Percentiles rank a stretch among this genome's conserved stretches.
Conservation (phyloP, 768 basidiomycete species). For the Tubosaeta sp. region DNA sequence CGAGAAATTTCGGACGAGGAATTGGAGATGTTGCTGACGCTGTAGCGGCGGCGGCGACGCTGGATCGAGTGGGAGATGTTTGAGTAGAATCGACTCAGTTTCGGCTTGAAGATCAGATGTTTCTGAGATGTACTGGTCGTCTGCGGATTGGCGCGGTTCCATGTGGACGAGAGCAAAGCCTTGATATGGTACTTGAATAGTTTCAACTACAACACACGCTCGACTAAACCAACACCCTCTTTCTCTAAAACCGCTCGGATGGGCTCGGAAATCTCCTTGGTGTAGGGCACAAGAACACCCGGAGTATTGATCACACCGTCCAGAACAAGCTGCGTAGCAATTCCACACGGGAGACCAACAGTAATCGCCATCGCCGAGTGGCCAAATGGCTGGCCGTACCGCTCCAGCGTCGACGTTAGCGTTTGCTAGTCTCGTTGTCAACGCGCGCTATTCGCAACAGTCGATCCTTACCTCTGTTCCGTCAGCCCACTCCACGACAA, state of each 20-base stretch:
- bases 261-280: conserved; percentile 76
- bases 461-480: conserved; percentile 54
- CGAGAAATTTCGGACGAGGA: conserved; percentile 63
- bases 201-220: conserved; percentile 58
- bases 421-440: conserved; percentile 51
- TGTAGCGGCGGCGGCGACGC: conserved; percentile 41
- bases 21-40: conserved; percentile 68
- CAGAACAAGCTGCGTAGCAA: conserved; percentile 87
- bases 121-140: conserved; percentile 57
- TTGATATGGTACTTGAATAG: neutral
- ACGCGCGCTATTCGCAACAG: neutral
- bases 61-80: conserved; percentile 43
- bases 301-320: conserved; percentile 77
- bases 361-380: conserved; percentile 89
- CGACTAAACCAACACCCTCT: conserved; percentile 72
- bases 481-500: conserved; percentile 85
- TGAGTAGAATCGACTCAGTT: conserved; percentile 61
- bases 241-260: conserved; percentile 62
- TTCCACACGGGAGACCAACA: conserved; percentile 92
- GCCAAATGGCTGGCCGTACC: conserved; percentile 75
- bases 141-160: conserved; percentile 36
- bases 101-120: conserved; percentile 61
- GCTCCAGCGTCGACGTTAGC: conserved; percentile 87
- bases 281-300: conserved; percentile 86
- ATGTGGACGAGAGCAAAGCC: conserved; percentile 8